Evolutionary conservation across 352 stramenopile species (phyloP).

Genomic region (Poterioochromonas sp.): DNA sequence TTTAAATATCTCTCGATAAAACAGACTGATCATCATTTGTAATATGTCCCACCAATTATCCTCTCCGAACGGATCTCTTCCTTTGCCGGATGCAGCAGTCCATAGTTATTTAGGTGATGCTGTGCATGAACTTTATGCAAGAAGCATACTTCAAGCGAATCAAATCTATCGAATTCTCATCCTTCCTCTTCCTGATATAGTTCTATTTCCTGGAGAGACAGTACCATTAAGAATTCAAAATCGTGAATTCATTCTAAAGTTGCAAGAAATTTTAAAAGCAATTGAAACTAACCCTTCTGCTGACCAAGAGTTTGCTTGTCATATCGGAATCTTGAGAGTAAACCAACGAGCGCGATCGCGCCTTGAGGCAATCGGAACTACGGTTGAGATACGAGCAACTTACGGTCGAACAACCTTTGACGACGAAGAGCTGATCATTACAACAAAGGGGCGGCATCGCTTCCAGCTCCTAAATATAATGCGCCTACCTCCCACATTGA

Average conservation of each 20-base stretch:
- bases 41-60: too few species aligned
- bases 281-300: too few species aligned
- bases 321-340: too few species aligned
- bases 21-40: too few species aligned
- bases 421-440: constrained; percentile 34
- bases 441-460: constrained; percentile 34
- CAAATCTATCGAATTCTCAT: constrained; percentile 35
- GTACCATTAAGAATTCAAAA: constrained; percentile 40
- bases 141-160: constrained; percentile 28
- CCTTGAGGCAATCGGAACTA: constrained; percentile 34
- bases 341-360: too few species aligned
- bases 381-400: constrained; percentile 36
- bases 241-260: constrained; percentile 34
- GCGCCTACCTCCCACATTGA: too few species aligned
- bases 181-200: constrained; percentile 35
- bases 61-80: too few species aligned
- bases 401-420: constrained; percentile 22
- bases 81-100: not conserved
- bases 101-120: not conserved
- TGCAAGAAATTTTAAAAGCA: constrained; percentile 24
- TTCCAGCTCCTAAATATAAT: constrained; percentile 36
- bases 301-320: too few species aligned
- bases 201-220: constrained; percentile 41
- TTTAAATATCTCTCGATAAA: too few species aligned
- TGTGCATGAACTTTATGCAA: not conserved